Conservation (phyloP, 2,329 filamentous ascomycete genomes). For the Arthrobotrys megalospora region DNA sequence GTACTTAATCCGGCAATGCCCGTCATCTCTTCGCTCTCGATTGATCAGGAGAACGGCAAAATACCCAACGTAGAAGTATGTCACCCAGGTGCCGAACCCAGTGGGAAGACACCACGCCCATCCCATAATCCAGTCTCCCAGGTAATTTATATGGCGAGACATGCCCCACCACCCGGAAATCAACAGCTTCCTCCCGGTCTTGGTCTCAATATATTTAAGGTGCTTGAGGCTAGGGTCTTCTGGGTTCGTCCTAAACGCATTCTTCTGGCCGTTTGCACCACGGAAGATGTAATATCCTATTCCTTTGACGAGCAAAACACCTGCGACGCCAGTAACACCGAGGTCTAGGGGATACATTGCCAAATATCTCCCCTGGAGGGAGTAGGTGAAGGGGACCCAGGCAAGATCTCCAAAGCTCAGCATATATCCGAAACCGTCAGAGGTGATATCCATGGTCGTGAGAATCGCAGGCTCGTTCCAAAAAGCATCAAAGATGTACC, state of each 20-base stretch:
- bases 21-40: conserved; percentile 87
- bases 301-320: conserved; percentile 77
- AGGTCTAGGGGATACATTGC: conserved; percentile 85
- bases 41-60: conserved; percentile 90
- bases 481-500: conserved; percentile 88
- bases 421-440: conserved; percentile 96
- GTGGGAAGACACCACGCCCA: conserved; percentile 93
- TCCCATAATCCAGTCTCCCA: conserved; percentile 93
- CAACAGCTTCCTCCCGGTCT: conserved; percentile 83
- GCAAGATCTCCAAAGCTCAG: conserved; percentile 90
- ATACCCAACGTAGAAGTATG: conserved; percentile 95
- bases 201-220: conserved; percentile 88
- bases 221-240: conserved; percentile 83
- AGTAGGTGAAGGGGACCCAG: conserved; percentile 94
- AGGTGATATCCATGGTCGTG: conserved; percentile 94
- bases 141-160: conserved; percentile 93
- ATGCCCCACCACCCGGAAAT: conserved; percentile 93
- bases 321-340: conserved; percentile 76
- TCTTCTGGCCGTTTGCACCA: conserved; percentile 94
- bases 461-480: conserved; percentile 91
- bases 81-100: conserved; percentile 88
- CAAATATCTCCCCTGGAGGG: conserved; percentile 86
- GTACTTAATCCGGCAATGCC: conserved; percentile 92
- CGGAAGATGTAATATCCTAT: conserved; percentile 93
- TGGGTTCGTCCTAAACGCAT: conserved; percentile 90